Percentiles rank a stretch among this genome's conserved stretches.
phyloP scores from a whole-genome alignment of 352 stramenopile genomes.

The Globisporangium cylindrosporum region DNA sequence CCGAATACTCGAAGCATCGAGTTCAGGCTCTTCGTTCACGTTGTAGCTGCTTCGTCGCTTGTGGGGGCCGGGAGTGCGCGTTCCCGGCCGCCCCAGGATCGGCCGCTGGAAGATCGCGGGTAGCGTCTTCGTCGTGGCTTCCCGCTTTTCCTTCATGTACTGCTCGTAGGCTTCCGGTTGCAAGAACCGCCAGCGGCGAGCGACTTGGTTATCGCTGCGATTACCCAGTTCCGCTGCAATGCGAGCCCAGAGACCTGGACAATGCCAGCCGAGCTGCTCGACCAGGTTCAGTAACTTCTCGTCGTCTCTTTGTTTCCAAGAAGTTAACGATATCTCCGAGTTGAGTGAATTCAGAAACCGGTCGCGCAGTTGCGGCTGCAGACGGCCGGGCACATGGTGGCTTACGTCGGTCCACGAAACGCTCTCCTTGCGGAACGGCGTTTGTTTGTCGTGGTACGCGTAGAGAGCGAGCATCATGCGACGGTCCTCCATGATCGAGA shows the following conservation, averaged over 20 bases:
- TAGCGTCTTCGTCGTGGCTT: constrained; percentile 17
- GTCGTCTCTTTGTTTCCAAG: constrained; percentile 60
- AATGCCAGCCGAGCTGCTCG: constrained; percentile 34
- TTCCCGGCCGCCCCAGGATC: constrained; percentile 25
- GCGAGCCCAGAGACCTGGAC: constrained; percentile 36
- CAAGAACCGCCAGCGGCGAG: constrained; percentile 38
- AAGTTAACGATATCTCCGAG: constrained; percentile 54
- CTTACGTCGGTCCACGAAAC: constrained; percentile 64
- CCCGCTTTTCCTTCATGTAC: constrained; percentile 25
- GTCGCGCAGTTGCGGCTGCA: constrained; percentile 53
- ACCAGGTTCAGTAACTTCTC: constrained; percentile 34
- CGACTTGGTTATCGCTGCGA: constrained; percentile 49
- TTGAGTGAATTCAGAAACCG: constrained; percentile 71
- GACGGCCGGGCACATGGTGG: constrained; percentile 56
- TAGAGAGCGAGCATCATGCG: constrained; percentile 58
- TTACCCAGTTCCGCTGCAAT: constrained; percentile 43
- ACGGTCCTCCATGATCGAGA: constrained; percentile 69
- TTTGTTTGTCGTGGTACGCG: constrained; percentile 39
- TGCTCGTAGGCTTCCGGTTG: constrained; percentile 35
- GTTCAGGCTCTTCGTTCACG: constrained; percentile 13
- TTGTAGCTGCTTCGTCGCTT: constrained; percentile 40
- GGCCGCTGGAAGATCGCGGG: constrained; percentile 50
- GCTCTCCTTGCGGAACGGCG: constrained; percentile 42
- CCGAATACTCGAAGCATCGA: background rate
- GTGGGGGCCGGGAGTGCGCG: constrained; percentile 17